phyloP scores from a whole-genome alignment of 2,329 filamentous ascomycete genomes.

The Cladosporium sp. region DNA sequence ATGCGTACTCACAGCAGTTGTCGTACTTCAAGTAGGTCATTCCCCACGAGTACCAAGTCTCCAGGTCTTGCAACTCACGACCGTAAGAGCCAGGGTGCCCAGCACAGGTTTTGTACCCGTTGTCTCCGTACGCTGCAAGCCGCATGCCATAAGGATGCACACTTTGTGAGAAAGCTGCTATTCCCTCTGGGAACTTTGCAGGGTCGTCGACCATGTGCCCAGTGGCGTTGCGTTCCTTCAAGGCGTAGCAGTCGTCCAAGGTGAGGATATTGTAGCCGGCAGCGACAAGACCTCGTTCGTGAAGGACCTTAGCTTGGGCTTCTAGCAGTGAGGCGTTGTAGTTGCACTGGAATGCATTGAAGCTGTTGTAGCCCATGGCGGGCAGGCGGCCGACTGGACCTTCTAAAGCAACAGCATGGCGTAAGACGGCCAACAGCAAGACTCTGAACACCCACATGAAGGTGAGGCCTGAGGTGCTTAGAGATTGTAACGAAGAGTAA shows the following conservation, averaged over 20 bases:
- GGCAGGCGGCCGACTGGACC: slow-evolving; percentile 14
- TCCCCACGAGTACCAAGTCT: slow-evolving; percentile 20
- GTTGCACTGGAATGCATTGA: slow-evolving; percentile 14
- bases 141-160: slow-evolving; percentile 15
- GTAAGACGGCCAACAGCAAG: neutral
- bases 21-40: slow-evolving; percentile 22
- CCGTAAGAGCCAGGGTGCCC: slow-evolving; percentile 21
- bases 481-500: too few relatives aligned
- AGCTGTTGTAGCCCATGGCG: slow-evolving; percentile 18
- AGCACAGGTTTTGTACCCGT: slow-evolving; percentile 20
- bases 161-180: slow-evolving; percentile 5
- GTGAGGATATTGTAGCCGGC: slow-evolving; percentile 16
- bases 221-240: slow-evolving; percentile 12
- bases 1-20: slow-evolving; percentile 17
- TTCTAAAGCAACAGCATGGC: neutral
- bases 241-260: slow-evolving; percentile 17
- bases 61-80: slow-evolving; percentile 17
- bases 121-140: slow-evolving; percentile 15
- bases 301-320: slow-evolving; percentile 13
- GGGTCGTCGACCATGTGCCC: slow-evolving; percentile 15
- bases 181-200: slow-evolving; percentile 15
- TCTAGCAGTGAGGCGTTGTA: slow-evolving; percentile 13
- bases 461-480: too few relatives aligned
- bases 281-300: slow-evolving; percentile 13
- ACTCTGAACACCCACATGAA: neutral